A percentile compares a stretch with the other conserved stretches of the same genome.
These are phyloP conservation scores for Simmondsia chinensis DNA, from an alignment of 148 eudicot genomes.

Conservation along the genomic window DNA sequence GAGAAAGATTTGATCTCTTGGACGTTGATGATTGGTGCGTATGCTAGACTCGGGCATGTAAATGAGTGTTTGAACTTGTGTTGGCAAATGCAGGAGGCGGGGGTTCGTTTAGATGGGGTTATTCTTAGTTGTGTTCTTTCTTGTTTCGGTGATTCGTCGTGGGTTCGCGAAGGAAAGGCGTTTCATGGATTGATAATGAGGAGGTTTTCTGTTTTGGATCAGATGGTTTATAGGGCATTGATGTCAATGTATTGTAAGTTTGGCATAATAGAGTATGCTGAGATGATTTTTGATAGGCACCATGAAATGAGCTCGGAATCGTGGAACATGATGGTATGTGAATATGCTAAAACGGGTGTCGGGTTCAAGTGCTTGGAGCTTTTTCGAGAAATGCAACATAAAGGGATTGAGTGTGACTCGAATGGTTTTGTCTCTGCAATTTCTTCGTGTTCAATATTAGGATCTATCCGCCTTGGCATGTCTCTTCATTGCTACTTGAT, in stretches of 20 bases:
- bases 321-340: slow-evolving; percentile 58
- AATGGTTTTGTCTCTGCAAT: slow-evolving; percentile 39
- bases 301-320: slow-evolving; percentile 23
- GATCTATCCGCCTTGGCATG: slow-evolving; percentile 25
- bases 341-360: slow-evolving; percentile 35
- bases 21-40: slow-evolving; percentile 53
- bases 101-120: slow-evolving; percentile 45
- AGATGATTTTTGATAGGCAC: slow-evolving; percentile 31
- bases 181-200: slow-evolving; percentile 53
- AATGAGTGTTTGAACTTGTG: slow-evolving; percentile 33
- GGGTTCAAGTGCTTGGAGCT: slow-evolving; percentile 25
- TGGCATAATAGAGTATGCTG: slow-evolving; percentile 30
- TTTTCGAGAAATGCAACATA: slow-evolving; percentile 44
- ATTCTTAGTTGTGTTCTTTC: slow-evolving; percentile 50
- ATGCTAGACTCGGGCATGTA: slow-evolving; percentile 30
- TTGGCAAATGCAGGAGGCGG: slow-evolving; percentile 34
- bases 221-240: slow-evolving; percentile 36
- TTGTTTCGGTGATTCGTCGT: slow-evolving; percentile 26
- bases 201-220: slow-evolving; percentile 25
- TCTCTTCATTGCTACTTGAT: slow-evolving; percentile 57
- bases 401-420: slow-evolving; percentile 24
- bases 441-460: slow-evolving; percentile 42
- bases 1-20: slow-evolving; percentile 55
- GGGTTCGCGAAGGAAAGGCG: slow-evolving; percentile 44
- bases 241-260: slow-evolving; percentile 65